Conservation (phyloP, 495 filamentous ascomycete genomes). For the Venustampulla echinocandica region DNA sequence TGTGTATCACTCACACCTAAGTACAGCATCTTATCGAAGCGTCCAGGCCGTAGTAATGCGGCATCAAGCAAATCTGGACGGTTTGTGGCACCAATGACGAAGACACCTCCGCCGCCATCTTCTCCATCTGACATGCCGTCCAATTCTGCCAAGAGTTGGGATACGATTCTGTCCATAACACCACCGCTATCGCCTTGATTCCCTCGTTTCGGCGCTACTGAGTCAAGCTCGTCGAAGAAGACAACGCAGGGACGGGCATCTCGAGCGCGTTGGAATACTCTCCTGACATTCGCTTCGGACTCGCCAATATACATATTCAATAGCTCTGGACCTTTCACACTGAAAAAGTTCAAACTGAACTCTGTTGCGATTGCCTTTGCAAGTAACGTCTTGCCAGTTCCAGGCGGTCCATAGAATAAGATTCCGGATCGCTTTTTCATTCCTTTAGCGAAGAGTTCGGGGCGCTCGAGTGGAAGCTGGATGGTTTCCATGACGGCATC, state of each 20-base stretch:
- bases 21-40: constrained; percentile 99
- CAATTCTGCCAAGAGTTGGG: constrained; percentile 86
- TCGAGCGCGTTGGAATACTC: constrained; percentile 89
- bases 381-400: constrained; percentile 92
- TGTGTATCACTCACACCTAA: constrained; percentile 94
- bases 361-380: constrained; percentile 98
- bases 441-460: constrained; percentile 92
- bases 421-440: constrained; percentile 99
- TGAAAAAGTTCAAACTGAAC: constrained; percentile 98
- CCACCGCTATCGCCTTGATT: constrained; percentile 97
- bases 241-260: constrained; percentile 97
- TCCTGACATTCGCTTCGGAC: constrained; percentile 91
- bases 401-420: constrained; percentile 93
- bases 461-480: constrained; percentile 82
- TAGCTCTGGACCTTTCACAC: constrained; percentile 92
- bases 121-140: constrained; percentile 95
- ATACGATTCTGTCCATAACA: constrained; percentile 98
- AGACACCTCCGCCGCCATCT: constrained; percentile 80
- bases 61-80: constrained; percentile 88
- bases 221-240: constrained; percentile 97
- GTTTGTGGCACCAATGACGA: constrained; percentile 96
- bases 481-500: constrained; percentile 95
- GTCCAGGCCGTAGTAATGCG: constrained; percentile 79
- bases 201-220: constrained; percentile 91
- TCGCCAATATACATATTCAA: constrained; percentile 99